These are phyloP conservation scores for Rhizoclosmatium sp. DNA, from an alignment of 192 early-diverging fungal genomes.

Conservation along the genomic window DNA sequence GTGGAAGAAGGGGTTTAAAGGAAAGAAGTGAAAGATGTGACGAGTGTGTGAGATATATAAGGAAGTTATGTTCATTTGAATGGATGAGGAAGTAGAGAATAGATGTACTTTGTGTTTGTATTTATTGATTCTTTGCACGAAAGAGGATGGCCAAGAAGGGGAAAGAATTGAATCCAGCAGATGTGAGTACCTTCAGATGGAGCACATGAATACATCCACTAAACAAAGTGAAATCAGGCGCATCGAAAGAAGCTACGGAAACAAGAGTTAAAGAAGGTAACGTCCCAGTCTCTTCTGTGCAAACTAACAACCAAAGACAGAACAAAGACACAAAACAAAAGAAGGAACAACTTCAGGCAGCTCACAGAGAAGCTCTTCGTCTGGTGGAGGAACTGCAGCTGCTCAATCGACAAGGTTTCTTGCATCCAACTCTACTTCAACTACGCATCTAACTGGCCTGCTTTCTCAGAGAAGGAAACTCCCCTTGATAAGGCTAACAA, in stretches of 20 bases:
- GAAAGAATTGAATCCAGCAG: constrained; percentile 36
- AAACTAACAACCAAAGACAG: constrained; percentile 39
- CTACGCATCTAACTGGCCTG: not conserved
- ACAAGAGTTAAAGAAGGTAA: constrained; percentile 67
- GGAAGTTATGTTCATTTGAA: too few species aligned
- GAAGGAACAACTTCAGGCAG: constrained; percentile 56
- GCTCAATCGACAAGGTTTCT: constrained; percentile 56
- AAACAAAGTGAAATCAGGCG: constrained; percentile 15
- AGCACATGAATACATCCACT: not conserved
- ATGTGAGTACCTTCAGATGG: not conserved
- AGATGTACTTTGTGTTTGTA: not conserved
- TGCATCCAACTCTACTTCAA: not conserved
- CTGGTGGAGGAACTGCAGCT: constrained; percentile 58
- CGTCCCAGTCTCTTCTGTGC: not conserved
- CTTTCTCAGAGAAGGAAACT: constrained; percentile 44
- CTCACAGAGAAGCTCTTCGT: constrained; percentile 65
- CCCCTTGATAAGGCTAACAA: constrained; percentile 55
- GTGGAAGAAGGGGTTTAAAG: constrained; percentile 21
- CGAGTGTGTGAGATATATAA: too few species aligned
- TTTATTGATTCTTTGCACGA: not conserved
- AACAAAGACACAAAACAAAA: constrained; percentile 73
- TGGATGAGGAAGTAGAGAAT: not conserved
- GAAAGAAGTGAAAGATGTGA: not conserved
- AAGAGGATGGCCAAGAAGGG: constrained; percentile 39
- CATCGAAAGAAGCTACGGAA: constrained; percentile 62